Base-by-base conservation (phyloP, 176 grass and related monocot genomes). In the bread wheat (Triticum aestivum) region DNA sequence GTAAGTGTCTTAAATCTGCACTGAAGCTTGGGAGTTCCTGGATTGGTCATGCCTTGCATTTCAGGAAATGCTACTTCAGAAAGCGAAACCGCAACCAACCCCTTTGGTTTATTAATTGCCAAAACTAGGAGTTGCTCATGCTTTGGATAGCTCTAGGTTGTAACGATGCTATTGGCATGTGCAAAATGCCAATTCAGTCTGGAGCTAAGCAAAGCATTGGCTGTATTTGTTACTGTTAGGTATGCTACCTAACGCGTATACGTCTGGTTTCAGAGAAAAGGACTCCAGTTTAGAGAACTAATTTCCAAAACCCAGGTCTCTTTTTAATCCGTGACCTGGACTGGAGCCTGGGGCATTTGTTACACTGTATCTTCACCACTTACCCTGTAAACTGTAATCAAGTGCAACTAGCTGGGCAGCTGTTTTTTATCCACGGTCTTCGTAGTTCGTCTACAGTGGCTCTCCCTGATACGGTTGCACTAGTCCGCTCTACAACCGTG, bases 201-300 rank as follows among this genome's bases (percentile, higher is more conserved):
- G 49, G 62, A 75, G 11, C 68, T 30, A 72, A 52, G 17, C 21
- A 33, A 78, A 32, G 27, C 69, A 69, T 61, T 81, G 71, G 73
- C 75, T 87, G 75, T 44, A 81, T 63, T 69, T 59, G 75, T 77
- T 81, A 24, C 49, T 81, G 54, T 77, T 87, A 83, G 79, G 79
- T 80, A 69, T 73, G 64, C 8, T 80, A 84, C 85, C 81, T 91
- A 91, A 87, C 71, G 27, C 79, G n/a, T 20, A 80, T 35, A 69
- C 6, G 9, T 77, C 51, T 85, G 26, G 9, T 73, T 73, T 77
- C 21, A 41, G 45, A 49, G 64, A 83, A 83, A 78, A 83, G n/a
- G 78, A 23, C 61, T 42, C 14, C 4, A 63, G 80, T 73, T 80
- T 91, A 69, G 68, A 76, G 61, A 33, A 65, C 20, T 63, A 18